phyloP scores from a whole-genome alignment of 164 flowering plant species.

The Aristolochia fimbriata region DNA sequence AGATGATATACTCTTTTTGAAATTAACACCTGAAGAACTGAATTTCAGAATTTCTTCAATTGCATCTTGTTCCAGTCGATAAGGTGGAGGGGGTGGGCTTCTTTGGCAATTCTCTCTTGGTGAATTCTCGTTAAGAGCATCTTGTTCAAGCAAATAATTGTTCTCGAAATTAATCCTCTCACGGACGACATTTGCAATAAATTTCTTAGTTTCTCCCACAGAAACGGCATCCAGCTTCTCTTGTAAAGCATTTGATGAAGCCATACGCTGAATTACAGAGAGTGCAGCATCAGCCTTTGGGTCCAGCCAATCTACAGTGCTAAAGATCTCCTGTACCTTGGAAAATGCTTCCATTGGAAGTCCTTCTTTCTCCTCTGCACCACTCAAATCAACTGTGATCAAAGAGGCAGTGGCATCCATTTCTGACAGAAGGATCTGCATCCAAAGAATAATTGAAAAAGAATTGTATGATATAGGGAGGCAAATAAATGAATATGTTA shows the following conservation, averaged over 20 bases:
- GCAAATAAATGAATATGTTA: neutral
- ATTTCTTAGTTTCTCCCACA: slow-evolving; percentile 16
- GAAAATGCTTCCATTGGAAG: slow-evolving; percentile 88
- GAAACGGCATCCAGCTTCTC: slow-evolving; percentile 31
- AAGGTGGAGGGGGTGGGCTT: slow-evolving; percentile 6
- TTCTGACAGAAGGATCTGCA: slow-evolving; percentile 70
- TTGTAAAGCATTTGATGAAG: slow-evolving; percentile 31
- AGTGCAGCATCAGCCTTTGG: slow-evolving; percentile 48
- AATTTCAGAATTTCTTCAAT: slow-evolving; percentile 2
- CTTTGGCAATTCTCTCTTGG: slow-evolving; percentile 17
- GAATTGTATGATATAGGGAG: neutral
- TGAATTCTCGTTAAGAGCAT: slow-evolving; percentile 1
- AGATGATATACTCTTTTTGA: slow-evolving; percentile 4
- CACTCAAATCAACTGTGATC: slow-evolving; percentile 38
- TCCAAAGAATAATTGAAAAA: slow-evolving; percentile 1
- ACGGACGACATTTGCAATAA: slow-evolving; percentile 13
- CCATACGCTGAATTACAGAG: slow-evolving; percentile 39
- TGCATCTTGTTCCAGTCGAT: slow-evolving; percentile 7
- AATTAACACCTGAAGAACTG: slow-evolving; percentile 16
- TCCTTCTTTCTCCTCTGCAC: slow-evolving; percentile 65
- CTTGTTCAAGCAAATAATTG: slow-evolving; percentile 4
- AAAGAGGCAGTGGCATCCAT: slow-evolving; percentile 62
- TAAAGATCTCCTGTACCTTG: slow-evolving; percentile 73
- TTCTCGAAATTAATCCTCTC: neutral
- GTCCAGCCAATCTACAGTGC: slow-evolving; percentile 61